Conservation (phyloP, 768 basidiomycete genomes). For the Terana coerulea region DNA sequence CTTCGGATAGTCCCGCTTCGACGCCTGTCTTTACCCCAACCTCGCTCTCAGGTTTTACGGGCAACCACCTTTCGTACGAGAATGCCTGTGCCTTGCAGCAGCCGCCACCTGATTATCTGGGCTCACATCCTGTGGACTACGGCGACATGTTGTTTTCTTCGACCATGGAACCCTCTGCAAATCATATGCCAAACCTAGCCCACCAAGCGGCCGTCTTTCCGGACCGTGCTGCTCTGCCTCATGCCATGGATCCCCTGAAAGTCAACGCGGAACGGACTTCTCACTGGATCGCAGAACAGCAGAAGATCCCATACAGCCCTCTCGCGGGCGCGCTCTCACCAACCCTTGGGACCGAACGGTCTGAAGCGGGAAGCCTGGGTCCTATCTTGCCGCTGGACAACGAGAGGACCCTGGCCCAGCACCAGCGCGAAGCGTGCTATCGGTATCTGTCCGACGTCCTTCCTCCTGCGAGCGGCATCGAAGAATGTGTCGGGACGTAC, state of each 20-base stretch:
- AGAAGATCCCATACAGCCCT: slow-evolving; percentile 9
- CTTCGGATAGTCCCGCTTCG: slow-evolving; percentile 4
- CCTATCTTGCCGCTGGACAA: slow-evolving; percentile 22
- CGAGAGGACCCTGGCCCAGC: slow-evolving; percentile 34
- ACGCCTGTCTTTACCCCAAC: slow-evolving; percentile 1
- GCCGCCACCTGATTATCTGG: background rate
- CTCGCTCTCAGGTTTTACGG: background rate
- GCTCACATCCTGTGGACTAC: background rate
- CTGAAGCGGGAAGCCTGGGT: slow-evolving; percentile 11
- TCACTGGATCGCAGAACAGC: slow-evolving; percentile 11
- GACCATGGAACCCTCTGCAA: background rate
- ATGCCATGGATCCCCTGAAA: background rate
- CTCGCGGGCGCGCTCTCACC: background rate
- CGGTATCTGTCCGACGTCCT: slow-evolving; percentile 46
- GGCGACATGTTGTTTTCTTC: background rate
- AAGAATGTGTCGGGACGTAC: slow-evolving; percentile 52
- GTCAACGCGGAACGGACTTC: slow-evolving; percentile 9
- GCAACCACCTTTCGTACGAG: background rate
- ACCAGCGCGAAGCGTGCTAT: slow-evolving; percentile 51
- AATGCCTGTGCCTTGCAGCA: background rate
- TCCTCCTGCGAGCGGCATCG: slow-evolving; percentile 40
- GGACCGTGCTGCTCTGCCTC: background rate
- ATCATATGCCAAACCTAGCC: background rate
- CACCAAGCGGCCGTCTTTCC: background rate
- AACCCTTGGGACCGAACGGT: slow-evolving; percentile 6